phyloP scores from a whole-genome alignment of 129 eudicot species.

The Artemisia tridentata region DNA sequence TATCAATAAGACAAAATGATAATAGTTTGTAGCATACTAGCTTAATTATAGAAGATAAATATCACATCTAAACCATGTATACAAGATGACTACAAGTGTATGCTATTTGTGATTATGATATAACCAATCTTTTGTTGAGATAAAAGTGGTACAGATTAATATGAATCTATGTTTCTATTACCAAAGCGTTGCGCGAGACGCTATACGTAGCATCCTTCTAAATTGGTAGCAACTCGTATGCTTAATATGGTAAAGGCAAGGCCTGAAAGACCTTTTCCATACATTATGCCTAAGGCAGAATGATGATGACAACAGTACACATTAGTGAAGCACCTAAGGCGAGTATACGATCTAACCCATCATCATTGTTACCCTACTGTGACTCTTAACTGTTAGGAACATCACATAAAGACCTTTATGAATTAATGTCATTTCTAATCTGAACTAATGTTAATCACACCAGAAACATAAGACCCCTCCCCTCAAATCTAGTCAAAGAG shows the following conservation, averaged over 20 bases:
- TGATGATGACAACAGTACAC: too few relatives aligned
- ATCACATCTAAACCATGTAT: not conserved
- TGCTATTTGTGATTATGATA: not conserved
- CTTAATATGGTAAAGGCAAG: too few relatives aligned
- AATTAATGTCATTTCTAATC: not conserved
- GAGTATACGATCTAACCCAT: too few relatives aligned
- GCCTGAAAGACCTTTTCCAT: too few relatives aligned
- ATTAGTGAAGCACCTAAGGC: too few relatives aligned
- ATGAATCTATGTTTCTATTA: too few relatives aligned
- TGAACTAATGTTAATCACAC: not conserved
- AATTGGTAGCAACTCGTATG: too few relatives aligned
- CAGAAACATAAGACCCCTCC: not conserved
- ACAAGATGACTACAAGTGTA: not conserved
- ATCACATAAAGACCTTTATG: not conserved
- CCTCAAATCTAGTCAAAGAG: too few relatives aligned
- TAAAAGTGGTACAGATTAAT: not conserved
- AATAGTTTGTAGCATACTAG: slow-evolving; percentile 13
- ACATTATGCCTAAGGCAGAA: too few relatives aligned
- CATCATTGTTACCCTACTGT: too few relatives aligned
- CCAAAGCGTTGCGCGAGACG: too few relatives aligned
- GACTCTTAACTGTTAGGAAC: not conserved
- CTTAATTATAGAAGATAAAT: not conserved
- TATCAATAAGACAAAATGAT: slow-evolving; percentile 6
- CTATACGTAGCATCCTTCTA: too few relatives aligned
- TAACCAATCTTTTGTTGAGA: not conserved